These are phyloP conservation scores for Aureobasidium musti DNA, from an alignment of 2,329 filamentous ascomycete genomes.

Conservation along the genomic window DNA sequence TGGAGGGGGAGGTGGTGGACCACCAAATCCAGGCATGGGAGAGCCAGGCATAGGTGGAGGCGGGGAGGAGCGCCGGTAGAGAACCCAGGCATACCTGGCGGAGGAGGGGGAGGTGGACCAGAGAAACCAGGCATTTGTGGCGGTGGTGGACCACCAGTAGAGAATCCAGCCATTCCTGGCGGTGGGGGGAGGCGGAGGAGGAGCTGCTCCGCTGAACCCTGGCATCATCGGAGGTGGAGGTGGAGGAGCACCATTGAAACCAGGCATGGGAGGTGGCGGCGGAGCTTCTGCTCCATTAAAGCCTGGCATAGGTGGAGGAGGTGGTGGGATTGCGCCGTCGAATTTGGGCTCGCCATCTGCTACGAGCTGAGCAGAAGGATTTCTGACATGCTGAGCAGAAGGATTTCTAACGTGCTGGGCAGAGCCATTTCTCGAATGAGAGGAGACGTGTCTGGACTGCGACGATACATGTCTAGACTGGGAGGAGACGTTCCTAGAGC, in stretches of 20 bases:
- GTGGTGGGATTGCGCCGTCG: constrained; percentile 41
- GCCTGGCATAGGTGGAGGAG: constrained; percentile 24
- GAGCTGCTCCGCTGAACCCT: constrained; percentile 44
- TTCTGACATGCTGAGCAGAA: constrained; percentile 10
- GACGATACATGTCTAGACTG: constrained; percentile 14
- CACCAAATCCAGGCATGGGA: constrained; percentile 52
- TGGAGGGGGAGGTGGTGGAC: constrained; percentile 48
- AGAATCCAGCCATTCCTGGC: constrained; percentile 51
- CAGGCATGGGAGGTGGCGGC: constrained; percentile 52
- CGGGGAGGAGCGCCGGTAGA: constrained; percentile 42
- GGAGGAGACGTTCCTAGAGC: constrained; percentile 60
- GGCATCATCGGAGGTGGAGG: constrained; percentile 51
- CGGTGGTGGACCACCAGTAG: constrained; percentile 45
- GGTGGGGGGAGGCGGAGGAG: constrained; percentile 48
- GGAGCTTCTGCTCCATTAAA: constrained; percentile 48
- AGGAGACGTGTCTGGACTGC: constrained; percentile 10
- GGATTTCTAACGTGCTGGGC: neutral
- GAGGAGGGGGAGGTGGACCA: constrained; percentile 60
- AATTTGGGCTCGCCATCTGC: constrained; percentile 38
- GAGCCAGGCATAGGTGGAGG: constrained; percentile 51
- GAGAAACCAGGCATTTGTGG: constrained; percentile 56
- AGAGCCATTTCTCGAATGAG: constrained; percentile 2
- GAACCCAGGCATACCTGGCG: constrained; percentile 50
- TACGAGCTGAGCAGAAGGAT: constrained; percentile 7
- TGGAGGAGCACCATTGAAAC: constrained; percentile 46